These are phyloP conservation scores for Gastroboletus turbinatus DNA, from an alignment of 1,284 basidiomycete genomes.

Conservation along the genomic window DNA sequence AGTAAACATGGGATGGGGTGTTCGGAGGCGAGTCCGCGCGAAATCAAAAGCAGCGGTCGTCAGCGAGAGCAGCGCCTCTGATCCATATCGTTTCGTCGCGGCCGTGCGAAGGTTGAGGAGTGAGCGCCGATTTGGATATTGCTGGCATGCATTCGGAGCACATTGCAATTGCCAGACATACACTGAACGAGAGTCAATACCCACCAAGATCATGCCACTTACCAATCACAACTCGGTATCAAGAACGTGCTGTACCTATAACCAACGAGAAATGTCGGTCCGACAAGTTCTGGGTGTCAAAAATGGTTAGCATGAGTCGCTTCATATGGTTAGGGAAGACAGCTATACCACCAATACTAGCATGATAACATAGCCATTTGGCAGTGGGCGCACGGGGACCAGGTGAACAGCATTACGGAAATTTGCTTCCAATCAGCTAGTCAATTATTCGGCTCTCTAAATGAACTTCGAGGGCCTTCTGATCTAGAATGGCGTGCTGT, in stretches of 20 bases:
- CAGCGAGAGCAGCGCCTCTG: background rate
- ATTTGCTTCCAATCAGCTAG: background rate
- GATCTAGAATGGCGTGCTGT: background rate
- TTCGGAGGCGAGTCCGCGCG: background rate
- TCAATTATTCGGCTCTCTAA: background rate
- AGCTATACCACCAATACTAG: background rate
- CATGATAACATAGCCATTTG: too few species aligned
- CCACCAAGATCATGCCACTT: too few species aligned
- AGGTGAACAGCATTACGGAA: background rate
- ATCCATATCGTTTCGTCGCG: too few species aligned
- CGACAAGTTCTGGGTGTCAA: background rate
- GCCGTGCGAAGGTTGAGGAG: background rate
- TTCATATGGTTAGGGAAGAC: background rate
- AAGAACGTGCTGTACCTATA: background rate
- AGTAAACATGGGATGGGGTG: background rate
- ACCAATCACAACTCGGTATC: background rate
- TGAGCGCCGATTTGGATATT: too few species aligned
- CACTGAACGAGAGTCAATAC: too few species aligned
- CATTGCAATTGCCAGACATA: too few species aligned
- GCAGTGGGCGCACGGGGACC: background rate
- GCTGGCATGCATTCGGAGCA: too few species aligned
- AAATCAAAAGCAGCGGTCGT: background rate
- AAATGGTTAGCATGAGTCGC: background rate
- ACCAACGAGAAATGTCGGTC: background rate
- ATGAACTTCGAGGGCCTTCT: background rate